Conservation (phyloP, 345 rosid species). For the Pistacia vera region DNA sequence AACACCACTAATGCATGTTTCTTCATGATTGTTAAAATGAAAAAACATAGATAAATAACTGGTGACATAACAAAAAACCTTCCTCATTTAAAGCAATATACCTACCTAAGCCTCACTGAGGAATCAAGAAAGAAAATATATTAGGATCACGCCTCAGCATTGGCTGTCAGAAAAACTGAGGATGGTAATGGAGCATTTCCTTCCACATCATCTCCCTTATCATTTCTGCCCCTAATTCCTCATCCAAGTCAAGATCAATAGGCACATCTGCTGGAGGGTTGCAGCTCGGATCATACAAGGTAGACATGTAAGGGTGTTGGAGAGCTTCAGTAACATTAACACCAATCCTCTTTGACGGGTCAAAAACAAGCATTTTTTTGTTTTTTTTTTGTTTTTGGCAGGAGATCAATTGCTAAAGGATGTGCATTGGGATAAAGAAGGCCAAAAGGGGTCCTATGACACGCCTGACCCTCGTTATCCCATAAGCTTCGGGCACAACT, state of each 20-base stretch:
- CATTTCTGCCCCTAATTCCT: conserved; percentile 64
- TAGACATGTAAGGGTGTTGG: conserved; percentile 85
- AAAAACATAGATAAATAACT: conserved; percentile 1
- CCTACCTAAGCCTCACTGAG: conserved; percentile 5
- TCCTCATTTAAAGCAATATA: conserved; percentile 15
- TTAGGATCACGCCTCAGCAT: conserved; percentile 32
- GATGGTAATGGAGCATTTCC: conserved; percentile 80
- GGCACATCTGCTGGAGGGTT: conserved; percentile 76
- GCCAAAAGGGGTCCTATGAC: conserved; percentile 38
- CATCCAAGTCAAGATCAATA: conserved; percentile 70
- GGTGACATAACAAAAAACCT: conserved; percentile 13
- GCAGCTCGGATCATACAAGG: conserved; percentile 58
- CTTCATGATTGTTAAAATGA: conserved; percentile 27
- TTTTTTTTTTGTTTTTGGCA: too few species aligned
- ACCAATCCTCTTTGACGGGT: conserved; percentile 75
- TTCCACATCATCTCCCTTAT: conserved; percentile 83
- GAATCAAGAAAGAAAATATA: conserved; percentile 12
- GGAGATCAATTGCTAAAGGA: conserved; percentile 72
- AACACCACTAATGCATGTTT: conserved; percentile 18
- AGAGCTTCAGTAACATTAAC: too few species aligned
- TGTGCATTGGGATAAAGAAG: conserved; percentile 61
- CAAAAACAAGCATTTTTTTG: conserved; percentile 73
- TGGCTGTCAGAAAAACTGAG: conserved; percentile 37
- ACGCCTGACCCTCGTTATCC: too few species aligned
- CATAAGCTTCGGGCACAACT: too few species aligned